Conservation (phyloP, 2,329 filamentous ascomycete species). For the Chaetomiaceae sp. region DNA sequence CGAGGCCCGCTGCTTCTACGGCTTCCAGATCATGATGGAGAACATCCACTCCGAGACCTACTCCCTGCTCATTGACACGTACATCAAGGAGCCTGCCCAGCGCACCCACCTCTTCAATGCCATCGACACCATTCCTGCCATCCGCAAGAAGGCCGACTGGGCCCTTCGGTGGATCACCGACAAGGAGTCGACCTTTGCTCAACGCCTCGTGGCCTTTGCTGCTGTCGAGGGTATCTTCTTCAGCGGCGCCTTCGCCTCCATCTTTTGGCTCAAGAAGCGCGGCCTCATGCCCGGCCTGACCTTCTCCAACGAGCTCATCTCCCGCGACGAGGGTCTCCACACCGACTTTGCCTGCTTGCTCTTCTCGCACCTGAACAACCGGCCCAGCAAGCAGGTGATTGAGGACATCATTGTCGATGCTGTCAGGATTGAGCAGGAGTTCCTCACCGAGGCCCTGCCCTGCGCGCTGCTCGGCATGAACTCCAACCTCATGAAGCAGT, state of each 20-base stretch:
- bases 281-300: constrained; percentile 97
- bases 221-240: constrained; percentile 99
- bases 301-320: constrained; percentile 99
- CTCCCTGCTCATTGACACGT: constrained; percentile 97
- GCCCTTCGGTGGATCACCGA: constrained; percentile 92
- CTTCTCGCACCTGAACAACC: constrained; percentile 94
- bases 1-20: constrained; percentile 98
- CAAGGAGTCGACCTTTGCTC: constrained; percentile 88
- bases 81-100: constrained; percentile 97
- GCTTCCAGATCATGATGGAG: constrained; percentile 99
- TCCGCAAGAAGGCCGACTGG: constrained; percentile 98
- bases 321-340: constrained; percentile 97
- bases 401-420: constrained; percentile 90
- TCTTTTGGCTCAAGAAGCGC: constrained; percentile 99
- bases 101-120: constrained; percentile 94
- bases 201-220: constrained; percentile 92
- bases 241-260: constrained; percentile 95
- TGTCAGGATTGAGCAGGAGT: constrained; percentile 93
- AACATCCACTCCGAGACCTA: constrained; percentile 99
- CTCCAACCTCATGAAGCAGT: constrained; percentile 94
- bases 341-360: constrained; percentile 97
- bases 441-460: constrained; percentile 91
- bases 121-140: constrained; percentile 97
- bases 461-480: constrained; percentile 97
- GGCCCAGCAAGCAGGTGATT: constrained; percentile 76